Conservation (phyloP, 352 stramenopile genomes). For the Achlya hypogyna region DNA sequence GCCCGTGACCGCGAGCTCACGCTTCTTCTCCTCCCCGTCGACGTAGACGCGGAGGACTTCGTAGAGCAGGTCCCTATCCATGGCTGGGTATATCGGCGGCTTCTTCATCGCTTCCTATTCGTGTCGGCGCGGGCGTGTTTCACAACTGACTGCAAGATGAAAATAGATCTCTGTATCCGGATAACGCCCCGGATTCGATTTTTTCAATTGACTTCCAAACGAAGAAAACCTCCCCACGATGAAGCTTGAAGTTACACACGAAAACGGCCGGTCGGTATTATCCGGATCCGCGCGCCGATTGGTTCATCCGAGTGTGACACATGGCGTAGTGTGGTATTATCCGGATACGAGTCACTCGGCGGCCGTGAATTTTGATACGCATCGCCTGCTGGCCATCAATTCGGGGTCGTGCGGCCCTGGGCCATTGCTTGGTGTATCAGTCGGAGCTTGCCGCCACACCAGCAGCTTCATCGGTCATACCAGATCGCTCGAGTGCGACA, state of each 20-base stretch:
- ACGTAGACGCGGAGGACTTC: slow-evolving; percentile 19
- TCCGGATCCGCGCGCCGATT: not conserved
- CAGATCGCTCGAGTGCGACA: no score
- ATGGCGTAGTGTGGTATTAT: not conserved
- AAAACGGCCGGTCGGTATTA: slow-evolving; percentile 3
- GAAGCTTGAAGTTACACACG: slow-evolving; percentile 9
- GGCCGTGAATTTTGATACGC: not conserved
- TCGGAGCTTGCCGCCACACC: no score
- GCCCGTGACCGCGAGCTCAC: slow-evolving; percentile 5
- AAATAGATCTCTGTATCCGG: slow-evolving; percentile 6
- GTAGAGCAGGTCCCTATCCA: slow-evolving; percentile 14
- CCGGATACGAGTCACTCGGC: not conserved
- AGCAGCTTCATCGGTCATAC: no score
- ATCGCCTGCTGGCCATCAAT: not conserved
- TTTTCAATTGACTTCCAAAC: slow-evolving; percentile 15
- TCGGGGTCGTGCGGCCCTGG: not conserved
- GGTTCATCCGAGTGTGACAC: not conserved
- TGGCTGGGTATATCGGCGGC: slow-evolving; percentile 4
- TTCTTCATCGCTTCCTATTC: not conserved
- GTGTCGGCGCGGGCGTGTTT: not conserved
- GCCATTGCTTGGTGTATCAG: not conserved
- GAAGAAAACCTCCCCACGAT: not conserved
- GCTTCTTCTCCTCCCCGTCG: slow-evolving; percentile 19
- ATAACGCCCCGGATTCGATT: slow-evolving; percentile 4
- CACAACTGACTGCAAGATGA: slow-evolving; percentile 11